Evolutionary conservation across 768 basidiomycete species (phyloP), one percentile per base, ranked within the genome.

Genomic region (Pisolithus sp.): DNA sequence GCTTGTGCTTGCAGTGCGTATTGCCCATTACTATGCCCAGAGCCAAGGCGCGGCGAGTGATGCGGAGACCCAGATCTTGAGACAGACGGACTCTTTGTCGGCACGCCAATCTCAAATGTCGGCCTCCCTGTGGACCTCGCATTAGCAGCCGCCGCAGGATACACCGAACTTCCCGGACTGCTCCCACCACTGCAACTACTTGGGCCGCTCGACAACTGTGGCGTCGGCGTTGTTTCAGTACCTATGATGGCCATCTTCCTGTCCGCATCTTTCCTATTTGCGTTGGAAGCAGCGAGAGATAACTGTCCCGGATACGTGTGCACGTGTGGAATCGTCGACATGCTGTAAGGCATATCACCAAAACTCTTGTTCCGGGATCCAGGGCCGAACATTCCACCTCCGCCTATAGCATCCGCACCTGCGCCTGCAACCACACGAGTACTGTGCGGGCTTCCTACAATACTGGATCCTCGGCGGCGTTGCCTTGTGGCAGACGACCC

Each of bases 31-130:
- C 12, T 34, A 34, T 34, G 34, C 34, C 34, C 34, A 12, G 34
- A 34, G 12, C 30, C 30, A 30, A 9, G 30, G 9, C 34, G 34
- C 34, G 34, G 34, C 34, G 34, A 15, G 17, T 73, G 71, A 46
- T 74, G 67, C 4, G 85, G 84, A 0, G 82, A 83, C 1, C 81
- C 75, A 4, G 85, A 76, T 17, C 85, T 75, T 7, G 85, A 85
- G 56, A 72, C 78, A 3, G 77, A 69, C 1, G 77, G 75, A 59
- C 76, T 79, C 24, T 68, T 60, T 1, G 73, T 68, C 23, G 73
- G 73, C 12, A 53, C 56, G 2, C 47, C 61, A 9, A 44, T 44
- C 41, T 68, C 67, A 43, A 60, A 60, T 3, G 53, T 58, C 4
- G 66, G 57, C 39, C 67, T 67, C 40, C 1, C 3, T 1, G 43